Evolutionary conservation across 148 eudicot species (phyloP).

Genomic region (Suaeda aralocaspica): DNA sequence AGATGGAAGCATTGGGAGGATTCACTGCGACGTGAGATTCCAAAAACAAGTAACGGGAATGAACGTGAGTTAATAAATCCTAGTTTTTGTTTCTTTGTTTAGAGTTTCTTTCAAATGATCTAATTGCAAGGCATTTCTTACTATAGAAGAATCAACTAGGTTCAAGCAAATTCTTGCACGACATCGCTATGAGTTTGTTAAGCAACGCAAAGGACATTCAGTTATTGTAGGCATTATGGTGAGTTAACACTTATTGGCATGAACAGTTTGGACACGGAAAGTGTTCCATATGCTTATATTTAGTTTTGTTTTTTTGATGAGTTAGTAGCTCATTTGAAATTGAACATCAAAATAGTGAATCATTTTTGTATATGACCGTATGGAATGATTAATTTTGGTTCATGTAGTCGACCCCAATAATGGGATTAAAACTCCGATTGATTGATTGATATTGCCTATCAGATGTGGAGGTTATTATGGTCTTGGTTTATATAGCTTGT

Average conservation of each 20-base stretch:
- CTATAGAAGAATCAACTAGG: conserved; percentile 24
- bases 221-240: conserved; percentile 51
- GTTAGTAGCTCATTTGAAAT: not conserved
- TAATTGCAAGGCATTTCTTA: not conserved
- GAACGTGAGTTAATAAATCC: conserved; percentile 1
- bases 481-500: not conserved
- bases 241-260: conserved; percentile 28
- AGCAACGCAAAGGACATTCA: conserved; percentile 44
- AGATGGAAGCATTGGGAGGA: conserved; percentile 91
- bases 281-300: too few species aligned
- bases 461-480: too few species aligned
- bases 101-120: not conserved
- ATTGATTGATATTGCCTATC: too few species aligned
- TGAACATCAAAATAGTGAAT: too few species aligned
- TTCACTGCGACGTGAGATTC: conserved; percentile 41
- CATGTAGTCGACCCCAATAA: too few species aligned
- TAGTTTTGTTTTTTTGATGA: not conserved
- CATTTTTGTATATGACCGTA: too few species aligned
- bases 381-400: too few species aligned
- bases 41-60: conserved; percentile 26
- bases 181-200: conserved; percentile 40
- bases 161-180: conserved; percentile 21
- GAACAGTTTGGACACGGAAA: not conserved
- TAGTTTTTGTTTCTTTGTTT: not conserved
- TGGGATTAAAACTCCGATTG: too few species aligned